Percentiles rank a stretch among this genome's conserved stretches.
Evolutionary conservation across 768 basidiomycete species (phyloP).

Genomic region (Termitomyces sp.): DNA sequence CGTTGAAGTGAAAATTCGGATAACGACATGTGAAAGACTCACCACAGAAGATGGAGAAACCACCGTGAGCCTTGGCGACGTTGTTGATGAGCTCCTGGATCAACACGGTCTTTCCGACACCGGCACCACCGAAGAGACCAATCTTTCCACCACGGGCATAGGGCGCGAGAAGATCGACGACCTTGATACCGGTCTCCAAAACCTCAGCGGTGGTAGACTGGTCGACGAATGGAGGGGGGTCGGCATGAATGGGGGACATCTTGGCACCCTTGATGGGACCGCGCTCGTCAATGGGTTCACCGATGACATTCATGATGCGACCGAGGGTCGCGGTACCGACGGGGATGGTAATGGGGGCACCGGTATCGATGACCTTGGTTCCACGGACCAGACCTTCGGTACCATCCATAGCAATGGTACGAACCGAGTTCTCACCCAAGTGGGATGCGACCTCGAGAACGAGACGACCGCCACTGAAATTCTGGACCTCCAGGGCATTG

Average conservation of each 20-base stretch:
- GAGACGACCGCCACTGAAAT: conserved; percentile 92
- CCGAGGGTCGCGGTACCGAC: conserved; percentile 94
- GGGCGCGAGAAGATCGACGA: conserved; percentile 98
- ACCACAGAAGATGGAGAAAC: conserved; percentile 99
- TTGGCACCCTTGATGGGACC: conserved; percentile 97
- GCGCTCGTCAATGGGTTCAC: conserved; percentile 99
- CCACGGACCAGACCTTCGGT: conserved; percentile 99
- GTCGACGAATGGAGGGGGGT: conserved; percentile 96
- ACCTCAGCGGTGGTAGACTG: conserved; percentile 99
- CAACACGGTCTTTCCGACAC: conserved; percentile 99
- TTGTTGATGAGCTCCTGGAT: conserved; percentile 99
- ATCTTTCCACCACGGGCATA: conserved; percentile 99
- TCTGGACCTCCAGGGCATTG: conserved; percentile 97
- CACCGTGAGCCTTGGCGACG: conserved; percentile 99
- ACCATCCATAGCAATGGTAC: conserved; percentile 99
- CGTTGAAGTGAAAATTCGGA: not conserved
- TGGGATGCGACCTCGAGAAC: conserved; percentile 99
- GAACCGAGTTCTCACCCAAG: conserved; percentile 98
- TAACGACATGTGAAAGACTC: conserved; percentile 19
- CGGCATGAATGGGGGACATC: conserved; percentile 91
- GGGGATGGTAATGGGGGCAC: conserved; percentile 93
- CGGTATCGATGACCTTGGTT: conserved; percentile 95
- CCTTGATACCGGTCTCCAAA: conserved; percentile 99
- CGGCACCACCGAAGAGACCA: conserved; percentile 99
- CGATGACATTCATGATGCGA: conserved; percentile 99